Evolutionary conservation across 2,329 filamentous ascomycete species (phyloP), one percentile per base, ranked within the genome.

Genomic region (Nemania sp.): DNA sequence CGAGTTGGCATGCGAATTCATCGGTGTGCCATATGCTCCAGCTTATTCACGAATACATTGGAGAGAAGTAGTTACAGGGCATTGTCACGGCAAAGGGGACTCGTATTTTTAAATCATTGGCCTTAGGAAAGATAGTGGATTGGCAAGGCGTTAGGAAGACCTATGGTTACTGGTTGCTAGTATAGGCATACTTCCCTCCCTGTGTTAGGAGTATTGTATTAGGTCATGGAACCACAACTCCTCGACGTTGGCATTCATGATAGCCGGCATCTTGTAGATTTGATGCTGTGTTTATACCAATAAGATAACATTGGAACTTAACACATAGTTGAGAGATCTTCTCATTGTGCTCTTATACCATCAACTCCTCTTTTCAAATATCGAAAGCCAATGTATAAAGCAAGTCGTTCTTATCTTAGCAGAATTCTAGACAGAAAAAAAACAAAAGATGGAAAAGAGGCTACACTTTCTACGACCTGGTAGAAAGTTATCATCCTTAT

Each of bases 371-470:
- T 57, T 52, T n/a, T 56, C 35, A n/a, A 58, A 45, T 8, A 29
- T 22, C 53, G 45, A 29, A 45, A 27, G 64, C 20, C 8, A n/a
- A 26, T 38, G 41, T 60, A 60, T 51, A 41, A 60, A 35, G 49
- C 56, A 53, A 49, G 47, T 26, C 52, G n/a, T 52, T 35, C 54
- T 29, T 51, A 47, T 57, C 55, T 26, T 32, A 15, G 22, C 7
- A 24, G n/a, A 58, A 64, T 32, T 64, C 62, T 64, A 64, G 55
- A 53, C 43, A n/a, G 47, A 54, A 52, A 41, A 29, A 18, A 11
- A 27, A 4, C 15, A 13, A 32, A 4, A 10, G 27, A 35, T 11
- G 20, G 32, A 35, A 11, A 35, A 13, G 1, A 27, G 13, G 10
- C 8, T n/a, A 15, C 38, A 41, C 22, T 51, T 55, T 41, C 55